Conservation (phyloP, 2,329 filamentous ascomycete species). For the Fusarium miscanthi region DNA sequence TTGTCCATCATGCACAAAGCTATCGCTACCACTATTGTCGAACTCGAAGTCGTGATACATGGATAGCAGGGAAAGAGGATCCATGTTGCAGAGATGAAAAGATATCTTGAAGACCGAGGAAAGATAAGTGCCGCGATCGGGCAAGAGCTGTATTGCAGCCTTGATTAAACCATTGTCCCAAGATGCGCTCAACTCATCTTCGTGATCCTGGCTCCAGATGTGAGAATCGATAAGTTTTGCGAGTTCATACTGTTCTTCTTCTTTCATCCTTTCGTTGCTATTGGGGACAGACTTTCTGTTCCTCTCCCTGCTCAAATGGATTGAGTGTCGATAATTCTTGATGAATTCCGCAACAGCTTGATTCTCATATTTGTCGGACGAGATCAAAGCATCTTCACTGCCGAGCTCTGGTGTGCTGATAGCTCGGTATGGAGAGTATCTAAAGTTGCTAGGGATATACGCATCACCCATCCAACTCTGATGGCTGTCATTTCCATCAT, state of each 20-base stretch:
- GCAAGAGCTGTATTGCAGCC: neutral
- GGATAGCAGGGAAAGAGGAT: neutral
- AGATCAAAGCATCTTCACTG: rapidly evolving
- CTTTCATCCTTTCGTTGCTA: neutral
- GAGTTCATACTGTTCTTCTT: neutral
- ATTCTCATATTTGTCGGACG: neutral
- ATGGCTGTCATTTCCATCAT: neutral
- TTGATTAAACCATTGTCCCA: neutral
- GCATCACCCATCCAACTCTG: neutral
- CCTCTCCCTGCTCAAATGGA: neutral
- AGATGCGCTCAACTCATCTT: neutral
- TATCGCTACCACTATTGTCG: neutral
- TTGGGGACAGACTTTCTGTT: too few species aligned
- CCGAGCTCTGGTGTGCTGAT: rapidly evolving
- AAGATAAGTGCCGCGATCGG: neutral
- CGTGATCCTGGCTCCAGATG: neutral
- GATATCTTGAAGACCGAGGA: neutral
- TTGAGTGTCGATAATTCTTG: neutral
- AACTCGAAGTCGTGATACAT: neutral
- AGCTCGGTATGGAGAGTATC: neutral
- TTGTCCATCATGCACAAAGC: neutral
- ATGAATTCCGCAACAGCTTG: neutral
- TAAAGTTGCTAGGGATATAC: neutral
- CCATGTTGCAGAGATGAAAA: neutral
- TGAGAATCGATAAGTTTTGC: neutral